These are phyloP conservation scores for Talaromyces sp. DNA, from an alignment of 2,329 filamentous ascomycete genomes.

Conservation along the genomic window DNA sequence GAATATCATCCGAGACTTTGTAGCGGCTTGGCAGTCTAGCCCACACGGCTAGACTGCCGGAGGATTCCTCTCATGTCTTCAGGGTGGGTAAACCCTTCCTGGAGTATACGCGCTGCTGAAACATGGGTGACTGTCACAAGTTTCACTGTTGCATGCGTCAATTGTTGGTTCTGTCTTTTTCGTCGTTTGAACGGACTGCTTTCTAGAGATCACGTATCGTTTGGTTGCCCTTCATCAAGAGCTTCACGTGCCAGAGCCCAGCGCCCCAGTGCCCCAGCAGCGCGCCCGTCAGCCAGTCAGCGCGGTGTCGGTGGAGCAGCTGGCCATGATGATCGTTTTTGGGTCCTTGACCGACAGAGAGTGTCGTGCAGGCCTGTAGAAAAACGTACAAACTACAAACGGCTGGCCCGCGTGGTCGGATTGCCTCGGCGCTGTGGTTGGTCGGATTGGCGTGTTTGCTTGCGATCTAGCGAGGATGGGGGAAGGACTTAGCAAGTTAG, in stretches of 20 bases:
- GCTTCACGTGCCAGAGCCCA: not conserved
- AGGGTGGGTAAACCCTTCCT: not conserved
- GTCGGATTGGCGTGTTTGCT: not conserved
- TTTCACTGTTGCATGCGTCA: not conserved
- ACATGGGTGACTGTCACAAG: not conserved
- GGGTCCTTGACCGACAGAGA: conserved; percentile 2
- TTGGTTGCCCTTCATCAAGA: not conserved
- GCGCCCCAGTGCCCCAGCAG: not conserved
- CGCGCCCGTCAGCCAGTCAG: not conserved
- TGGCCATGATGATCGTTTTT: conserved; percentile 1
- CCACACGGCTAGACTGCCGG: not conserved
- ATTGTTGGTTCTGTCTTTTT: not conserved
- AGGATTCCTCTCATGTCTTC: not conserved
- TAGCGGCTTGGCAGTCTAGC: conserved; percentile 3
- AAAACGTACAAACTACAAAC: conserved; percentile 2
- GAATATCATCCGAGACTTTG: not conserved
- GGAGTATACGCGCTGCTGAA: not conserved
- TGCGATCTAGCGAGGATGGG: not conserved
- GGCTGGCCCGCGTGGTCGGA: not conserved
- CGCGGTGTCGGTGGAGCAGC: not conserved
- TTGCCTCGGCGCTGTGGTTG: not conserved
- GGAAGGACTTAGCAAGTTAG: not conserved
- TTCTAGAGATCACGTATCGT: not conserved
- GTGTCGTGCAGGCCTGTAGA: not conserved
- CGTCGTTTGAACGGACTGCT: not conserved